These are phyloP conservation scores for Tricholoma sp. DNA, from an alignment of 768 basidiomycete genomes.

Conservation along the genomic window DNA sequence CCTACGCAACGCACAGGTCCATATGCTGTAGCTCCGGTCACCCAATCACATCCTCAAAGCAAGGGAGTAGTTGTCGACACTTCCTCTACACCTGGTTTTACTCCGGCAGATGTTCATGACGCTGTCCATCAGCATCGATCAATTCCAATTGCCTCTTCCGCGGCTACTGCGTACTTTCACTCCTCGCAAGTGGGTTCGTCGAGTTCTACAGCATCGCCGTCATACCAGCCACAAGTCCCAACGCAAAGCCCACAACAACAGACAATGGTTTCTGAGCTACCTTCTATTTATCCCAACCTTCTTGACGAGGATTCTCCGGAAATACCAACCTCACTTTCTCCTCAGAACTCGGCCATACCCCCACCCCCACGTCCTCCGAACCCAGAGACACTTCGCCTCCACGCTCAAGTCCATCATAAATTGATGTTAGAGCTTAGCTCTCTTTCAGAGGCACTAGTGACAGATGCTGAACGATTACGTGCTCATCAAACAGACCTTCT, in stretches of 20 bases:
- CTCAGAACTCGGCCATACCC: constrained; percentile 14
- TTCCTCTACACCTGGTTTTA: background rate
- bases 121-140: background rate
- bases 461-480: constrained; percentile 71
- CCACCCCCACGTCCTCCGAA: constrained; percentile 83
- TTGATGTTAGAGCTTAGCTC: constrained; percentile 67
- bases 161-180: background rate
- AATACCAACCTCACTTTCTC: constrained; percentile 16
- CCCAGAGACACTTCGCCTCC: constrained; percentile 81
- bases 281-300: constrained; percentile 43
- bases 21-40: background rate
- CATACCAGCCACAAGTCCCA: constrained; percentile 5
- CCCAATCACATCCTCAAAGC: background rate
- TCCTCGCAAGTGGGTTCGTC: background rate
- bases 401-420: constrained; percentile 71
- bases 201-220: background rate
- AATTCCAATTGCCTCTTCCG: background rate
- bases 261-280: constrained; percentile 15
- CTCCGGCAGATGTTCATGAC: background rate
- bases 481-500: constrained; percentile 81
- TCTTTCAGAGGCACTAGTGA: constrained; percentile 55
- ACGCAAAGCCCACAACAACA: constrained; percentile 13
- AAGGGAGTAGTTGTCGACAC: background rate
- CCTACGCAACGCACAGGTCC: constrained; percentile 11
- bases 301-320: constrained; percentile 57